These are phyloP conservation scores for Vitis hybrid DNA, from an alignment of 177 flowering plant genomes.

Conservation along the genomic window DNA sequence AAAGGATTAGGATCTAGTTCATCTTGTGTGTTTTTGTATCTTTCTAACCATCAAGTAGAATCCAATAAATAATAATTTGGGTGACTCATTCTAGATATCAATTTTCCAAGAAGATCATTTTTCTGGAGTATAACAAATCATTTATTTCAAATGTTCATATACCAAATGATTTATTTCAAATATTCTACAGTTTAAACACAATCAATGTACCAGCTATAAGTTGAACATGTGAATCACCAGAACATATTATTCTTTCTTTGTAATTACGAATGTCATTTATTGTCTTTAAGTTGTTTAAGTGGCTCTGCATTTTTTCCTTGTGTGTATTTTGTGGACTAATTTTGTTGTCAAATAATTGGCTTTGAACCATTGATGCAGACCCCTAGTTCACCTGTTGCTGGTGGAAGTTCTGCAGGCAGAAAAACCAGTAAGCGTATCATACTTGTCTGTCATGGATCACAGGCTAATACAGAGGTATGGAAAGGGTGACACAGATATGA, in stretches of 20 bases:
- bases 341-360: slow-evolving; percentile 22
- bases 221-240: background rate
- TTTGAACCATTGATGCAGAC: slow-evolving; percentile 56
- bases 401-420: slow-evolving; percentile 75
- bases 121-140: background rate
- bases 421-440: slow-evolving; percentile 66
- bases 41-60: background rate
- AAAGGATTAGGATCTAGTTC: background rate
- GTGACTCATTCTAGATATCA: background rate
- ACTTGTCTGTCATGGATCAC: slow-evolving; percentile 74
- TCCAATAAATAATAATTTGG: background rate
- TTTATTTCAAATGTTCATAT: background rate
- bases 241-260: background rate
- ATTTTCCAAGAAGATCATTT: background rate
- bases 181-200: background rate
- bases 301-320: background rate
- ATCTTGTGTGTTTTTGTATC: background rate
- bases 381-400: slow-evolving; percentile 76
- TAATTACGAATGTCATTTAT: background rate
- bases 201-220: background rate
- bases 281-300: background rate
- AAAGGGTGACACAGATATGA: background rate
- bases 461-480: slow-evolving; percentile 42
- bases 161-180: background rate
- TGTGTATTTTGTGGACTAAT: slow-evolving; percentile 13